These are phyloP conservation scores for Meripilus lineatus DNA, from an alignment of 1,284 basidiomycete species.

Conservation along the genomic window DNA sequence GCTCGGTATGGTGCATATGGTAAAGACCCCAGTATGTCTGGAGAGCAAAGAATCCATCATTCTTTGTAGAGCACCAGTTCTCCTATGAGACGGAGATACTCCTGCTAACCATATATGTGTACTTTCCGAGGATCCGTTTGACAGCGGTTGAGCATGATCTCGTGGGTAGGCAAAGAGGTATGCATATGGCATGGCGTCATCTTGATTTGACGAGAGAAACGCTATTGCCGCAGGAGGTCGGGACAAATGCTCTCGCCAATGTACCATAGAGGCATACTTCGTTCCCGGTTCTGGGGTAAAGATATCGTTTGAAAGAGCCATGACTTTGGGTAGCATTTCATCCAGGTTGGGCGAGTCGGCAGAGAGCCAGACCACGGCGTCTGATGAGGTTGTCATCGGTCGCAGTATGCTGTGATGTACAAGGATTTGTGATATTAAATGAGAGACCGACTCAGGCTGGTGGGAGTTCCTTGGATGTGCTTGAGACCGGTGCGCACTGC, in stretches of 20 bases:
- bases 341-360: slow-evolving; percentile 7
- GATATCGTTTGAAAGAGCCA: slow-evolving; percentile 20
- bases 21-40: slow-evolving; percentile 8
- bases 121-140: slow-evolving; percentile 13
- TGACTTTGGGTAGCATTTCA: slow-evolving; percentile 8
- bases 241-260: slow-evolving; percentile 20
- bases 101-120: slow-evolving; percentile 26
- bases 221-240: slow-evolving; percentile 17
- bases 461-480: no score
- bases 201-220: slow-evolving; percentile 13
- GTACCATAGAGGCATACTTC: slow-evolving; percentile 20
- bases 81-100: slow-evolving; percentile 18
- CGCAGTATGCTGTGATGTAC: no score
- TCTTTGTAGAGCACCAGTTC: slow-evolving; percentile 17
- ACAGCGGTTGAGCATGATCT: slow-evolving; percentile 15
- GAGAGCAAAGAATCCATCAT: slow-evolving; percentile 17
- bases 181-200: slow-evolving; percentile 8
- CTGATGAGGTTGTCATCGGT: no score
- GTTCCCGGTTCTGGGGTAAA: slow-evolving; percentile 17
- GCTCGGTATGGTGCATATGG: slow-evolving; percentile 22
- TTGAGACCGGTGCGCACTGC: no score
- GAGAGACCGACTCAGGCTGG: no score
- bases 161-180: slow-evolving; percentile 23
- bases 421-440: no score
- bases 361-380: no score